These are phyloP conservation scores for Aureobasidium sp. DNA, from an alignment of 2,329 filamentous ascomycete species.

Conservation along the genomic window DNA sequence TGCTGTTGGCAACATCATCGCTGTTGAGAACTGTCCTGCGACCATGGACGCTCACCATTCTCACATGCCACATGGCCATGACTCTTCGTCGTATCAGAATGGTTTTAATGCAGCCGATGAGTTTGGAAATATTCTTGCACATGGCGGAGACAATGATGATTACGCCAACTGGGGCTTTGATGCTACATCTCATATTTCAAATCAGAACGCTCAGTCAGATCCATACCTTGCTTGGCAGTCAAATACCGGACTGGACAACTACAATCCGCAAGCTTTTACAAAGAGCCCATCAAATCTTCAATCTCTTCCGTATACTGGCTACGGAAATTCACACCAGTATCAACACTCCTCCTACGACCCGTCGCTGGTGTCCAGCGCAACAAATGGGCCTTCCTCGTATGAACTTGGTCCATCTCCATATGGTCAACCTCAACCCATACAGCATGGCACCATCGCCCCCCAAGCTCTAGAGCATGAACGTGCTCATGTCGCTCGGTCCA, in stretches of 20 bases:
- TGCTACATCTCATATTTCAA: constrained; percentile 14
- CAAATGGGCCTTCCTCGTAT: background rate
- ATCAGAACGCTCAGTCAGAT: constrained; percentile 16
- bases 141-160: constrained; percentile 16
- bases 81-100: constrained; percentile 21
- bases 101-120: constrained; percentile 20
- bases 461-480: constrained; percentile 25
- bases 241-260: constrained; percentile 20
- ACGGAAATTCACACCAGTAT: constrained; percentile 18
- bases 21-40: constrained; percentile 3
- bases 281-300: constrained; percentile 19
- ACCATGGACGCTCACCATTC: constrained; percentile 18
- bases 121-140: constrained; percentile 11
- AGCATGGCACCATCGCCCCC: constrained; percentile 26
- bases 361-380: constrained; percentile 6
- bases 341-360: constrained; percentile 18
- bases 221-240: constrained; percentile 20
- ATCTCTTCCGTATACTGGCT: constrained; percentile 20
- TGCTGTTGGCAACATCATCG: background rate
- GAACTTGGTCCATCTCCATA: constrained; percentile 16
- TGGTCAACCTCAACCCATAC: constrained; percentile 17
- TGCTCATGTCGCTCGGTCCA: background rate
- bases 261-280: constrained; percentile 21
- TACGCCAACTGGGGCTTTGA: constrained; percentile 16
- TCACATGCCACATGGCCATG: constrained; percentile 26